phyloP scores from a whole-genome alignment of 2,329 filamentous ascomycete genomes.

The Fusarium sp. region DNA sequence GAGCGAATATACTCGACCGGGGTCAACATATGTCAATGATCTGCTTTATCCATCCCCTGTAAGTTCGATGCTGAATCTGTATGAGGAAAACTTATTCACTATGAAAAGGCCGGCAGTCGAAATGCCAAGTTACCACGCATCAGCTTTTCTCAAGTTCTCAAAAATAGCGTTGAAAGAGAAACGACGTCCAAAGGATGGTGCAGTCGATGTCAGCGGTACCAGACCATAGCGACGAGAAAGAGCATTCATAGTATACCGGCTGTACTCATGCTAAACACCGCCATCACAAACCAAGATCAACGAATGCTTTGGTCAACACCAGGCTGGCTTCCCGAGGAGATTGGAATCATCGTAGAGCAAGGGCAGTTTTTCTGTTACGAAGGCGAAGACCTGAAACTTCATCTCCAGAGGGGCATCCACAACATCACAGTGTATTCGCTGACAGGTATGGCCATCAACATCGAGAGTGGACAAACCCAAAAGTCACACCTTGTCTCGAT shows the following conservation, averaged over 20 bases:
- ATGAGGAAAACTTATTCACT: slow-evolving; percentile 5
- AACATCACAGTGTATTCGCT: slow-evolving; percentile 91
- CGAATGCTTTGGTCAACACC: slow-evolving; percentile 87
- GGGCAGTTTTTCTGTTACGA: slow-evolving; percentile 97
- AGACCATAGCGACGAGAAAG: slow-evolving; percentile 85
- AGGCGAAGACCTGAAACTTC: slow-evolving; percentile 84
- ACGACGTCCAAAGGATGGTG: slow-evolving; percentile 94
- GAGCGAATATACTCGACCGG: slow-evolving; percentile 84
- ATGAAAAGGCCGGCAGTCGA: slow-evolving; percentile 58
- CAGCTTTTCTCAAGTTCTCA: slow-evolving; percentile 91
- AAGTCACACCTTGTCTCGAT: slow-evolving; percentile 92
- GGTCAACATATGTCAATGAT: slow-evolving; percentile 84
- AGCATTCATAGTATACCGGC: slow-evolving; percentile 83
- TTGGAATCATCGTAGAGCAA: slow-evolving; percentile 88
- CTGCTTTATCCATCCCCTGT: slow-evolving; percentile 75
- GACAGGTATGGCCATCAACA: slow-evolving; percentile 88
- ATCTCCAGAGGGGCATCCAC: slow-evolving; percentile 80
- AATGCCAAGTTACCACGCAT: slow-evolving; percentile 62
- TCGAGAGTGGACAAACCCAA: slow-evolving; percentile 84
- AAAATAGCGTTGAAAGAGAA: slow-evolving; percentile 89
- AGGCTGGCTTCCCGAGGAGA: slow-evolving; percentile 92
- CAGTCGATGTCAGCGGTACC: slow-evolving; percentile 87
- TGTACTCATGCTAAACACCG: slow-evolving; percentile 89
- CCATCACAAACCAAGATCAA: slow-evolving; percentile 75
- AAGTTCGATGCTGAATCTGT: slow-evolving; percentile 14